Evolutionary conservation across 2,329 filamentous ascomycete genomes (phyloP), one percentile per base, ranked within the genome.

Genomic region (Purpureocillium takamizusanense): DNA sequence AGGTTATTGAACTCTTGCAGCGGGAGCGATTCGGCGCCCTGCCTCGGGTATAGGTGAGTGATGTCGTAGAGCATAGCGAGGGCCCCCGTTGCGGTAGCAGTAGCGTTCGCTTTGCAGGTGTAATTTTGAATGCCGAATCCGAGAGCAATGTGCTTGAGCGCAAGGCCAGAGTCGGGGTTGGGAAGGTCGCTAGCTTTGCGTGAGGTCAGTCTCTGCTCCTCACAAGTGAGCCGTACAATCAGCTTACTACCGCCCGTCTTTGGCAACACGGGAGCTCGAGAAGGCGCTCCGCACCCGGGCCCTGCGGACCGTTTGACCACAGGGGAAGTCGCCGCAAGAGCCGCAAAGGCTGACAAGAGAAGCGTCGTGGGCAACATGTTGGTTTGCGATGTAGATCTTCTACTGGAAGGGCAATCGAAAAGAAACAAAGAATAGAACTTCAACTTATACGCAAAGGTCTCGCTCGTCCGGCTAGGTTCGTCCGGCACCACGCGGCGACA

Each of bases 121-220:
- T 83, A 83, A 69, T 83, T 83, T 52, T 83, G 79, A 50, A 79
- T 72, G 41, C 79, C 79, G 48, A 79, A 71, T 47, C 78, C 79
- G 31, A 83, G 60, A 40, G 67, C 69, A 44, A 83, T 72, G 61
- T 70, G 61, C 53, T 73, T 69, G 29, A 78, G 60, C 5, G 54
- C 53, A 32, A 63, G 49, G 44, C 52, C 52, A 9, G 58, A 43
- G 3, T 67, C 46, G 1, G 65, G 65, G 4, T 56, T 42, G n/a
- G 65, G 55, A 21, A 78, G 69, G 37, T 75, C 62, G 17, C 49
- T 51, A 29, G 54, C 64, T 69, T 25, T 25, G 10, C 21, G 6
- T 25, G n/a, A 25, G 6, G 21, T 11, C 23, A 25, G 12, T 27
- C n/a, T 30, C 14, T 6, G 28, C 14, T 17, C 36, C 30, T 29